Base-by-base conservation (phyloP, 768 basidiomycete species). In the Russula griseocarnosa region DNA sequence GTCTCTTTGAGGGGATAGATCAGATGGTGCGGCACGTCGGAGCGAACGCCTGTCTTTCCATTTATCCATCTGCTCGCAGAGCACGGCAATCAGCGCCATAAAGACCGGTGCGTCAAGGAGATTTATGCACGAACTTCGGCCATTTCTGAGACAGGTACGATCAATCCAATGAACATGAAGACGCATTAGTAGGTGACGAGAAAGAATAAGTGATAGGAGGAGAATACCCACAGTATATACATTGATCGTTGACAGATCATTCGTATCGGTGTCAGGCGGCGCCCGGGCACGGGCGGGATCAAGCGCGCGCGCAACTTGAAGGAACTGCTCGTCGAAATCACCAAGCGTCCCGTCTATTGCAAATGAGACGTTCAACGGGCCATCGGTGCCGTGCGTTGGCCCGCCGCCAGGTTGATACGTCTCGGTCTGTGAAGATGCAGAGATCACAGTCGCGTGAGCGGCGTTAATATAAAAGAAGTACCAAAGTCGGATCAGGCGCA, bases 61-160 rank as follows among this genome's bases (percentile, higher is more conserved):
- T 83, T 76, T 20, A 88, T 75, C 69, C 83, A 88, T 68, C 86
- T 89, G 46, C 10, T 47, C 53, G 66, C n/a, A 24, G 13, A 36
- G 14, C 7, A 53, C 8, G 7, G 10, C 46, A n/a, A 28, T 55
- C 28, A 55, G 22, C 34, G 38, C 44, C n/a, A 22, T 7, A 28
- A 20, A 8, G 5, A 52, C 2, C 26, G 16, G 9, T 26, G 26
- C 20, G 14, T 34, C 1, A 16, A 9, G 18, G 34, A 0, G 18
- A 42, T 14, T 9, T n/a, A 16, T 50, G 44, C 3, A 66, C 76
- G 66, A 62, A 85, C 84, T 79, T 83, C 55, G 75, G 76, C 82
- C 83, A 85, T 71, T 78, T 74, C 84, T 86, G 3, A n/a, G 8
- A 13, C 10, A n/a, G 13, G 13, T 4, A 18, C 24, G 11, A 44